Conservation (phyloP, 768 basidiomycete genomes). For the Nevesoporus exiguus region DNA sequence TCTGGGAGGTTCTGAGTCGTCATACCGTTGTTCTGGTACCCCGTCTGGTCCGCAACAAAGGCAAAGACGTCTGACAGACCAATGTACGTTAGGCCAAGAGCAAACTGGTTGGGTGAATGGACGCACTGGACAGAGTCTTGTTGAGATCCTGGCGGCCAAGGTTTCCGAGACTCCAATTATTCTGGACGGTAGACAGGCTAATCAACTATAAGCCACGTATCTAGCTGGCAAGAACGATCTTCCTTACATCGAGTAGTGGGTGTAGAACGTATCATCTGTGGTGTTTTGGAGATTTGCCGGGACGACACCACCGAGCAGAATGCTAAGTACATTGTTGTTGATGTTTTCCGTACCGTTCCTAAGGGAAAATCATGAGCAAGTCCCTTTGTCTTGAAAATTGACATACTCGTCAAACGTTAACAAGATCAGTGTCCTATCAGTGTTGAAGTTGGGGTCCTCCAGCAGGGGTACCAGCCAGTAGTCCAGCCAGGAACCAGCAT, state of each 20-base stretch:
- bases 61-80: constrained; percentile 26
- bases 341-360: constrained; percentile 30
- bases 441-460: not conserved
- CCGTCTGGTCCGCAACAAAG: constrained; percentile 44
- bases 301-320: constrained; percentile 45
- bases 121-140: constrained; percentile 30
- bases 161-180: constrained; percentile 59
- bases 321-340: constrained; percentile 45
- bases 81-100: not conserved
- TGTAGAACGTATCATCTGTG: constrained; percentile 52
- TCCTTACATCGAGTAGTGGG: constrained; percentile 50
- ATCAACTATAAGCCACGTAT: not conserved
- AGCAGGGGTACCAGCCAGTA: constrained; percentile 34
- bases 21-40: constrained; percentile 39
- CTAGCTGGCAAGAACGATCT: too few relatives aligned
- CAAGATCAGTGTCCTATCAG: not conserved
- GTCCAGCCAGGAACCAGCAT: constrained; percentile 42
- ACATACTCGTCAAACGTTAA: constrained; percentile 2
- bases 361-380: not conserved
- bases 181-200: constrained; percentile 49
- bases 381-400: constrained; percentile 23
- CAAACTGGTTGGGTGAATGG: not conserved
- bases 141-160: constrained; percentile 59
- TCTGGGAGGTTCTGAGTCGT: constrained; percentile 29
- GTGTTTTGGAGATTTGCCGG: constrained; percentile 42